Evolutionary conservation across 208 protist genomes (phyloP).

Genomic region (Leishmania amazonensis): DNA sequence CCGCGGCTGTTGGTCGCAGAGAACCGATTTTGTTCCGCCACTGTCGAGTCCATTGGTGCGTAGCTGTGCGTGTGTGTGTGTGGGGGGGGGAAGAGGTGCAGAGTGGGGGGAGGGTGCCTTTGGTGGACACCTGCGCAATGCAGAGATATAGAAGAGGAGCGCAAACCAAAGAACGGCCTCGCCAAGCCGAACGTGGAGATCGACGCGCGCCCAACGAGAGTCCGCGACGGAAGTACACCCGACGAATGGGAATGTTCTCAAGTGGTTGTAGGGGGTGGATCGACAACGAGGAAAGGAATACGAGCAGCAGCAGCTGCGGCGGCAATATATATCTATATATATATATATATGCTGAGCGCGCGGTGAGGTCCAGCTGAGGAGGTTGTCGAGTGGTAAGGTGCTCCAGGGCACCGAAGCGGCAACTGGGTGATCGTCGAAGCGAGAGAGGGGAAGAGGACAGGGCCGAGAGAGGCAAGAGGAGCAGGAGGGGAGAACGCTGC

Average conservation of each 20-base stretch:
- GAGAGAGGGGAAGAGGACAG: not conserved
- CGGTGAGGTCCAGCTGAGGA: not conserved
- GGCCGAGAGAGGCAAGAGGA: not conserved
- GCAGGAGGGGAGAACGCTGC: not conserved
- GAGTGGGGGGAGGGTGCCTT: not conserved
- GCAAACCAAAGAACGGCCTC: not conserved
- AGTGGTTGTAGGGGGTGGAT: not conserved
- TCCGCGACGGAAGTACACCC: not conserved
- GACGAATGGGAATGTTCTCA: not conserved
- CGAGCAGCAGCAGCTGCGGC: not conserved
- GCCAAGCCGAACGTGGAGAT: not conserved
- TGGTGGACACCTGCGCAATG: not conserved
- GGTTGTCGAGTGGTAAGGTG: not conserved
- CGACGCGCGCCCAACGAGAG: not conserved
- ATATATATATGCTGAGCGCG: not conserved
- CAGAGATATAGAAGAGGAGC: not conserved
- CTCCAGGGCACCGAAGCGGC: not conserved
- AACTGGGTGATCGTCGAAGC: not conserved
- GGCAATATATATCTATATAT: not conserved
- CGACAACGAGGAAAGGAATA: not conserved
- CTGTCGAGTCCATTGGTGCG: conserved; percentile 18
- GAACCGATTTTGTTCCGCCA: conserved; percentile 11
- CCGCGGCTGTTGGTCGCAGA: conserved; percentile 16
- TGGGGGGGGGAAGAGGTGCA: not conserved
- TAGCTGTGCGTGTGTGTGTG: conserved; percentile 2